Conservation (phyloP, 306 rosid genomes). For the Albizia julibrissin region DNA sequence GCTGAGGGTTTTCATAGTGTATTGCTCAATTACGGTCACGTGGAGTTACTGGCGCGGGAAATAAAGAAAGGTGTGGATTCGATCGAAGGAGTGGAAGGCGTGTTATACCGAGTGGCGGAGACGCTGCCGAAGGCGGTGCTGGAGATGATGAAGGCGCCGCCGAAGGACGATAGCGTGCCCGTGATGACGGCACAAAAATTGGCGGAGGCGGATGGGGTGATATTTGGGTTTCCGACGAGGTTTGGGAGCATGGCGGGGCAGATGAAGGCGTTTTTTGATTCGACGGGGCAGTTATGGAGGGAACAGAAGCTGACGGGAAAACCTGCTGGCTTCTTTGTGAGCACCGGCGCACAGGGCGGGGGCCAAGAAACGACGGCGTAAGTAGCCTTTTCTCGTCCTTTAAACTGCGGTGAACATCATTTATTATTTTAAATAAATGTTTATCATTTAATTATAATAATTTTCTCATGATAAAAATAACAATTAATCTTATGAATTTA, state of each 20-base stretch:
- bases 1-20: conserved; percentile 16
- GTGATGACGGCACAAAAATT: conserved; percentile 42
- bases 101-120: conserved; percentile 4
- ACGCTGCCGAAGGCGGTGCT: conserved; percentile 18
- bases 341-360: conserved; percentile 63
- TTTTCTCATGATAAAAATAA: background rate
- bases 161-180: conserved; percentile 39
- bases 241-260: conserved; percentile 61
- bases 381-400: conserved; percentile 7
- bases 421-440: background rate
- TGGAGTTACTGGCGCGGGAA: conserved; percentile 1
- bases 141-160: conserved; percentile 51
- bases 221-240: conserved; percentile 64
- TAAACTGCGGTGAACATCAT: too few relatives aligned
- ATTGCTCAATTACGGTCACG: conserved; percentile 20
- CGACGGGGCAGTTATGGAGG: conserved; percentile 48
- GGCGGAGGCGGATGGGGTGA: conserved; percentile 55
- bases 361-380: conserved; percentile 66
- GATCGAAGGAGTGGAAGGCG: conserved; percentile 1
- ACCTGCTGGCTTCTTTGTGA: conserved; percentile 61
- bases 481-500: background rate
- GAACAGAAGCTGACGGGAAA: conserved; percentile 58
- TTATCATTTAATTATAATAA: too few relatives aligned
- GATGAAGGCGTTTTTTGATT: conserved; percentile 62
- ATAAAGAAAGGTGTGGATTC: conserved; percentile 12